Conservation (phyloP, 768 basidiomycete species). For the Cystobasidium ongulense region DNA sequence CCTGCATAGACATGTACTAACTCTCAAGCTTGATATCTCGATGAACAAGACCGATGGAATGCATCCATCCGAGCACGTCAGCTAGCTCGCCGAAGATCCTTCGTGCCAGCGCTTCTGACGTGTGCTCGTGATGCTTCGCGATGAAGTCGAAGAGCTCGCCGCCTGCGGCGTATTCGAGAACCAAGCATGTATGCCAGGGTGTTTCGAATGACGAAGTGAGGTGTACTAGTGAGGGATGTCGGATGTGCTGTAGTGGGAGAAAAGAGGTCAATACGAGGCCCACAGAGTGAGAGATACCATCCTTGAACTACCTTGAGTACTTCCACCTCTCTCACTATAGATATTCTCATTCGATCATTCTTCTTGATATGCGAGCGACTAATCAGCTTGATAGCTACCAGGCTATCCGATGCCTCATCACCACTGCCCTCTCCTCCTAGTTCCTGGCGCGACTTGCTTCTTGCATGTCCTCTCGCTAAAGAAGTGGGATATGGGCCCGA, state of each 20-base stretch:
- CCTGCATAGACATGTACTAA: conserved; percentile 42
- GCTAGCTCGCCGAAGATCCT: conserved; percentile 70
- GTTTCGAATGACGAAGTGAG: conserved; percentile 65
- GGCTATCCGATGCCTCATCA: conserved; percentile 31
- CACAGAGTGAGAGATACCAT: neutral
- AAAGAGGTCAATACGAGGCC: conserved; percentile 12
- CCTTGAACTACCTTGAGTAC: conserved; percentile 58
- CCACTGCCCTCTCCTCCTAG: neutral
- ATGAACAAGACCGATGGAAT: conserved; percentile 73
- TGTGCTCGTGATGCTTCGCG: conserved; percentile 29
- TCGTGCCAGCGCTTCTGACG: conserved; percentile 50
- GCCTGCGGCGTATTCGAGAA: conserved; percentile 65
- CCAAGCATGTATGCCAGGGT: conserved; percentile 63
- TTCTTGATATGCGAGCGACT: conserved; percentile 50
- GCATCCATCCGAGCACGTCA: conserved; percentile 77
- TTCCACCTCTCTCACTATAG: conserved; percentile 73
- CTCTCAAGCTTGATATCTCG: conserved; percentile 75
- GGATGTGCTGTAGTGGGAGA: conserved; percentile 57
- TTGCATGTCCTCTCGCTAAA: neutral
- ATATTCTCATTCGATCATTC: conserved; percentile 65
- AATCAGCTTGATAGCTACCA: conserved; percentile 57
- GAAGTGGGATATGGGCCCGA: neutral
- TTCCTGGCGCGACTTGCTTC: neutral
- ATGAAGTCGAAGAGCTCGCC: conserved; percentile 66
- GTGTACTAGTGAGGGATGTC: conserved; percentile 69